These are phyloP conservation scores for Cladosporium velox DNA, from an alignment of 2,329 filamentous ascomycete genomes.

Conservation along the genomic window DNA sequence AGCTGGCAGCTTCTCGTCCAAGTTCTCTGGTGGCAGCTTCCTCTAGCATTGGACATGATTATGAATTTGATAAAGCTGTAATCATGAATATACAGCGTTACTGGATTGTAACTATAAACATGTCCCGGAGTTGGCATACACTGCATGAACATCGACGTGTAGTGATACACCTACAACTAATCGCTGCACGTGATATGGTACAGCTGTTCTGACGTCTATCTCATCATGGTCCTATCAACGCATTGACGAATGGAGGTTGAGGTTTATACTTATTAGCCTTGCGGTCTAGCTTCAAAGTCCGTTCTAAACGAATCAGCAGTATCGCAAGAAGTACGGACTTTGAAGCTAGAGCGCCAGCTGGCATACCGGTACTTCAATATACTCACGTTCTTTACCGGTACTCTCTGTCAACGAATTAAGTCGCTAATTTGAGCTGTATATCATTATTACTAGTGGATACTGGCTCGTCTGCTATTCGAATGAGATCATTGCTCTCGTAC, in stretches of 20 bases:
- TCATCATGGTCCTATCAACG: neutral
- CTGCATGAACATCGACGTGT: neutral
- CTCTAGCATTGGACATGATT: slow-evolving; percentile 41
- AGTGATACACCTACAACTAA: neutral
- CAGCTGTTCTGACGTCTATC: neutral
- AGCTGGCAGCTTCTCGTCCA: slow-evolving; percentile 76
- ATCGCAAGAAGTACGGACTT: too few species aligned
- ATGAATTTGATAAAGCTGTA: neutral
- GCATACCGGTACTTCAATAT: too few species aligned
- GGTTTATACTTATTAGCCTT: neutral
- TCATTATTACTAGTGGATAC: neutral
- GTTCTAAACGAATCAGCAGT: too few species aligned
- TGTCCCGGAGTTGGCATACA: neutral
- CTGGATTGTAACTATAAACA: neutral
- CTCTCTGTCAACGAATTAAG: neutral
- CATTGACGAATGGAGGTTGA: neutral
- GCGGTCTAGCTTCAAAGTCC: too few species aligned
- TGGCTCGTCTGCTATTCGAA: neutral
- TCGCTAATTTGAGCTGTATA: neutral
- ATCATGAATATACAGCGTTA: neutral
- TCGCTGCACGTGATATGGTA: neutral
- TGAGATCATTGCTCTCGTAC: neutral
- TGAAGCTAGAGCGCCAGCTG: too few species aligned
- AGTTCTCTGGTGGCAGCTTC: slow-evolving; percentile 74
- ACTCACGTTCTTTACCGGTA: neutral